These are phyloP conservation scores for Onygenales sp. DNA, from an alignment of 2,329 filamentous ascomycete genomes.

Conservation along the genomic window DNA sequence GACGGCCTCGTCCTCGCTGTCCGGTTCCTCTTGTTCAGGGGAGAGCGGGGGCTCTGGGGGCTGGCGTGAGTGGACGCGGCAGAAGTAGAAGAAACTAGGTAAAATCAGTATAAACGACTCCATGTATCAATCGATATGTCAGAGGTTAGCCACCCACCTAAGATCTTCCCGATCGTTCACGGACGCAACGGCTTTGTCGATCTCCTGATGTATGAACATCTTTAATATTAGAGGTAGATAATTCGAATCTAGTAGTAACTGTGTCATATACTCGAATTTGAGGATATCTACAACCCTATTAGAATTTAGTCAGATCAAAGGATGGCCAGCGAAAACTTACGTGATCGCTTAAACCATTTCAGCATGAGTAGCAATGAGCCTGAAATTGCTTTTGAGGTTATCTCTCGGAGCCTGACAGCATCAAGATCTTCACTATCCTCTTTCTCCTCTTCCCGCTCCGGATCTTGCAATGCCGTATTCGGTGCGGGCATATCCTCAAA, in stretches of 20 bases:
- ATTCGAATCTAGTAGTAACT: conserved; percentile 87
- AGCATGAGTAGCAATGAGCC: conserved; percentile 76
- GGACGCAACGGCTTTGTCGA: conserved; percentile 81
- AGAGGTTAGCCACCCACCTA: conserved; percentile 45
- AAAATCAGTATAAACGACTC: conserved; percentile 3
- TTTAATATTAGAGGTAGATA: conserved; percentile 89
- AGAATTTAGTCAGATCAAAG: conserved; percentile 2
- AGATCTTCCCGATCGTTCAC: conserved; percentile 73
- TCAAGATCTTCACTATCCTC: conserved; percentile 61
- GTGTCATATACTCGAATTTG: conserved; percentile 92
- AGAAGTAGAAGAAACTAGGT: conserved; percentile 80
- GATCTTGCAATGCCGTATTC: not conserved
- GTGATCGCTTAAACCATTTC: conserved; percentile 94
- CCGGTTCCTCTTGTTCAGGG: conserved; percentile 23
- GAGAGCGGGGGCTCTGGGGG: conserved; percentile 26
- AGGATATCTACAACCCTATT: conserved; percentile 57
- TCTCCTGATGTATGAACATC: conserved; percentile 86
- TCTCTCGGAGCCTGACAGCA: conserved; percentile 70
- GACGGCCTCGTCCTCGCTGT: conserved; percentile 60
- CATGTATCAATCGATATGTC: not conserved
- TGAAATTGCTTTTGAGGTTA: conserved; percentile 85
- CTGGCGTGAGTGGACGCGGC: conserved; percentile 62
- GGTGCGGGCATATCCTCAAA: not conserved
- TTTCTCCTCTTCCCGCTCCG: not conserved
- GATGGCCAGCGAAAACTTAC: conserved; percentile 43